Evolutionary conservation across 441 rosid genomes (phyloP).

Genomic region (Theobroma grandiflorum): DNA sequence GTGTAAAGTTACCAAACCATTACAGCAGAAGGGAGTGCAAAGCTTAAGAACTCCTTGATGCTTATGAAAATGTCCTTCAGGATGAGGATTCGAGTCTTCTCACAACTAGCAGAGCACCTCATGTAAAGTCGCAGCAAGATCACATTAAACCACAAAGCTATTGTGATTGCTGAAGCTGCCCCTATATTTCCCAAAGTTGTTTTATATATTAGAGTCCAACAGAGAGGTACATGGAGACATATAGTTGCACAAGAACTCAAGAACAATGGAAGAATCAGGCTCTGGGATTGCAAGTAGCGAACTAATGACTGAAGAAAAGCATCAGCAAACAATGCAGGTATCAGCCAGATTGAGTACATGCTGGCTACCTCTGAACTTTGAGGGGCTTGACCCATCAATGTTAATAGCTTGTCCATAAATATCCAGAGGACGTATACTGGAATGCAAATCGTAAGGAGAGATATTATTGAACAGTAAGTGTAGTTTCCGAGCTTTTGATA

Average conservation of each 20-base stretch:
- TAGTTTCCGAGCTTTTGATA: constrained; percentile 43
- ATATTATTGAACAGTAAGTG: constrained; percentile 36
- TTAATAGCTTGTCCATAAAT: constrained; percentile 42
- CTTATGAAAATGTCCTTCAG: constrained; percentile 22
- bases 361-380: constrained; percentile 34
- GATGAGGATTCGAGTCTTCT: constrained; percentile 25
- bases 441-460: constrained; percentile 33
- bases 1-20: constrained; percentile 43
- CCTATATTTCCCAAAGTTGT: constrained; percentile 32
- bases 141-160: constrained; percentile 45
- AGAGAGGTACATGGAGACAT: constrained; percentile 43
- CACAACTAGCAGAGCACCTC: constrained; percentile 33
- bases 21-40: constrained; percentile 46
- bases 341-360: constrained; percentile 39
- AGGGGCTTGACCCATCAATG: constrained; percentile 46
- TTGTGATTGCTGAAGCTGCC: constrained; percentile 37
- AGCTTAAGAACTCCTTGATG: constrained; percentile 37
- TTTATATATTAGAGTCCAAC: constrained; percentile 46
- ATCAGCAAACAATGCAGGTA: constrained; percentile 38
- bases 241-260: constrained; percentile 32
- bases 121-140: constrained; percentile 35
- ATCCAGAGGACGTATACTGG: constrained; percentile 41
- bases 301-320: constrained; percentile 38
- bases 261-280: constrained; percentile 40
- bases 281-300: constrained; percentile 44